Evolutionary conservation across 1,284 basidiomycete genomes (phyloP).

Genomic region (Ustilago curta): DNA sequence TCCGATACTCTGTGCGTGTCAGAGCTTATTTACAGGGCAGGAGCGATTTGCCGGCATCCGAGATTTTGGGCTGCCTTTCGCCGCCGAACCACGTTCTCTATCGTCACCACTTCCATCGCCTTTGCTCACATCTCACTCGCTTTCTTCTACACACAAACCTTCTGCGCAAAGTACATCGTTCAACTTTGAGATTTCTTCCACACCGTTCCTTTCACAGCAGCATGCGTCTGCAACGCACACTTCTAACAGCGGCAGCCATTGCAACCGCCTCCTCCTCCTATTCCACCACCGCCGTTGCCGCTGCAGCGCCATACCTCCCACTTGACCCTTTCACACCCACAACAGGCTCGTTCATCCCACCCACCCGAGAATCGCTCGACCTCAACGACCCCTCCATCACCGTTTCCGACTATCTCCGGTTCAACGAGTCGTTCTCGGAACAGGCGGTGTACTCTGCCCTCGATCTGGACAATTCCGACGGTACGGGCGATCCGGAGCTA

Average conservation of each 20-base stretch:
- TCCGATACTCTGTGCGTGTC: too few relatives aligned
- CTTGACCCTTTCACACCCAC: slow-evolving; percentile 22
- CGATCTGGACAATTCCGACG: slow-evolving; percentile 47
- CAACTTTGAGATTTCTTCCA: too few relatives aligned
- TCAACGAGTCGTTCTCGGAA: slow-evolving; percentile 44
- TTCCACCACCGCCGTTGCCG: background rate
- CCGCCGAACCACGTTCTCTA: background rate
- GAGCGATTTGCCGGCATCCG: slow-evolving; percentile 2
- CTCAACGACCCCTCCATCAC: slow-evolving; percentile 31
- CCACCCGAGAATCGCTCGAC: slow-evolving; percentile 32
- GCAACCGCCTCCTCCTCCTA: background rate
- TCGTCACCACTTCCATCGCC: background rate
- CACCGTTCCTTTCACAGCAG: background rate
- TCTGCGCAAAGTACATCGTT: too few relatives aligned
- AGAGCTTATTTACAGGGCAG: too few relatives aligned
- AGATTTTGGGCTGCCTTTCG: background rate
- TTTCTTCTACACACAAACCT: background rate
- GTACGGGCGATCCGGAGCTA: slow-evolving; percentile 36
- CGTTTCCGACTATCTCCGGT: slow-evolving; percentile 26
- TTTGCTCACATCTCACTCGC: background rate
- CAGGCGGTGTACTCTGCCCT: slow-evolving; percentile 37
- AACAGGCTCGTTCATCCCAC: slow-evolving; percentile 3
- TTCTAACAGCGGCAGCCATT: slow-evolving; percentile 6
- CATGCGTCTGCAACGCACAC: slow-evolving; percentile 29
- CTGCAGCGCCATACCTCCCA: slow-evolving; percentile 23